These are phyloP conservation scores for Fusarium sororula DNA, from an alignment of 2,329 filamentous ascomycete genomes.

Conservation along the genomic window DNA sequence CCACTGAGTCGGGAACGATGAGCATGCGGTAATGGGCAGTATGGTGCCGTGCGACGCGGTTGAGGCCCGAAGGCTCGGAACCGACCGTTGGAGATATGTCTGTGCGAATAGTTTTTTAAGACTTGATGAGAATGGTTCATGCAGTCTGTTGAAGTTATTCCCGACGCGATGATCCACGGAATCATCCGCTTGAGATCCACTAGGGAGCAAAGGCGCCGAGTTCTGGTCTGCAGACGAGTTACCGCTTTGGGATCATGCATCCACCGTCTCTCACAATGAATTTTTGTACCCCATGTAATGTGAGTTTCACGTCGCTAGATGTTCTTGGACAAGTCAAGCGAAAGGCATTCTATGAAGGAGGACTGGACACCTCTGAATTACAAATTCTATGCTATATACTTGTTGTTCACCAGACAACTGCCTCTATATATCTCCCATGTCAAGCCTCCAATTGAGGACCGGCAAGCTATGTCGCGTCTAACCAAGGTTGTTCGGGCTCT, in stretches of 20 bases:
- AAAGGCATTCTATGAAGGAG: neutral
- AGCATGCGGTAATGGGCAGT: accelerated
- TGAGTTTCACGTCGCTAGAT: neutral
- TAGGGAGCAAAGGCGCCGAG: neutral
- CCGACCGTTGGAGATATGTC: neutral
- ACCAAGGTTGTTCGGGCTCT: constrained; percentile 32
- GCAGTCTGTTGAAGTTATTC: neutral
- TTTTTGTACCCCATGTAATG: neutral
- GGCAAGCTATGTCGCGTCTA: neutral
- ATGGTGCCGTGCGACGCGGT: accelerated
- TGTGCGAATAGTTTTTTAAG: accelerated
- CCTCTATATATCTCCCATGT: accelerated
- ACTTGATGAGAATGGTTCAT: neutral
- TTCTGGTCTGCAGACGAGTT: neutral
- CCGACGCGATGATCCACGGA: neutral
- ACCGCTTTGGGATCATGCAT: neutral
- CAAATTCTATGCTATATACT: neutral
- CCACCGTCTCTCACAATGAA: neutral
- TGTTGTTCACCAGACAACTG: neutral
- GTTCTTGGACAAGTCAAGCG: neutral
- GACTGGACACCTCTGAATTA: neutral
- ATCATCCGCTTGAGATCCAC: neutral
- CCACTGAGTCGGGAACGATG: accelerated
- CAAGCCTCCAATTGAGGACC: accelerated
- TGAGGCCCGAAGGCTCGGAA: accelerated